These are phyloP conservation scores for Neohortaea acidophila DNA, from an alignment of 495 filamentous ascomycete species.

Conservation along the genomic window DNA sequence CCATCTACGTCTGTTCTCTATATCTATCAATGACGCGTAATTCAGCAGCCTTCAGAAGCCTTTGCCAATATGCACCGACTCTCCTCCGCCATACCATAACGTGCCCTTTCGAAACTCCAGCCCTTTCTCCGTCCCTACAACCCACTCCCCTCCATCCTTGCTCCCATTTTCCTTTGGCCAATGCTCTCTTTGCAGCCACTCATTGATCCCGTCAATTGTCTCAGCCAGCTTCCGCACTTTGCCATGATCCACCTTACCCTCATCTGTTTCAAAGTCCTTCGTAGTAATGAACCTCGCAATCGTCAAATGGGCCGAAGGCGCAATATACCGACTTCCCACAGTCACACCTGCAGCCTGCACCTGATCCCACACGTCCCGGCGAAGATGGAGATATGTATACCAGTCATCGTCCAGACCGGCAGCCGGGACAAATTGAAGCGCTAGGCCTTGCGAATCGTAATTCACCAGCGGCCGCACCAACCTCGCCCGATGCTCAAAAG, in stretches of 20 bases:
- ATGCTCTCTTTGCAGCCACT: conserved; percentile 47
- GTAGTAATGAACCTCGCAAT: conserved; percentile 62
- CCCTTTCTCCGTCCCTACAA: conserved; percentile 24
- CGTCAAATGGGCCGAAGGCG: conserved; percentile 79
- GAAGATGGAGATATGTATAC: conserved; percentile 84
- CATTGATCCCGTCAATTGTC: conserved; percentile 62
- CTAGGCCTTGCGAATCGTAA: conserved; percentile 71
- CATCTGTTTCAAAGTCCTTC: conserved; percentile 25
- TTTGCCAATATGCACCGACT: conserved; percentile 13
- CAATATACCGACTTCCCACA: conserved; percentile 61
- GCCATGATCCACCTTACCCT: conserved; percentile 22
- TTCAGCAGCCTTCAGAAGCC: no score
- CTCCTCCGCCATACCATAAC: conserved; percentile 22
- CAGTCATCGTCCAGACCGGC: conserved; percentile 42
- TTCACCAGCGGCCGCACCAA: conserved; percentile 71
- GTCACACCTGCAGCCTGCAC: conserved; percentile 40
- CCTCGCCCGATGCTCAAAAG: conserved; percentile 46
- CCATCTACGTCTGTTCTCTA: no score
- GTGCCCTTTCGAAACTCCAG: conserved; percentile 16
- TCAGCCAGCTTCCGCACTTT: conserved; percentile 44
- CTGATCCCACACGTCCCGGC: conserved; percentile 57
- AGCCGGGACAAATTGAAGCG: conserved; percentile 71
- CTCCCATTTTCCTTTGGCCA: conserved; percentile 42
- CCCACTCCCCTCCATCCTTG: conserved; percentile 44
- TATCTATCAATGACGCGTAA: no score